A percentile compares a stretch with the other conserved stretches of the same genome.
These are phyloP conservation scores for Didymella pomorum DNA, from an alignment of 2,329 filamentous ascomycete genomes.

Conservation along the genomic window DNA sequence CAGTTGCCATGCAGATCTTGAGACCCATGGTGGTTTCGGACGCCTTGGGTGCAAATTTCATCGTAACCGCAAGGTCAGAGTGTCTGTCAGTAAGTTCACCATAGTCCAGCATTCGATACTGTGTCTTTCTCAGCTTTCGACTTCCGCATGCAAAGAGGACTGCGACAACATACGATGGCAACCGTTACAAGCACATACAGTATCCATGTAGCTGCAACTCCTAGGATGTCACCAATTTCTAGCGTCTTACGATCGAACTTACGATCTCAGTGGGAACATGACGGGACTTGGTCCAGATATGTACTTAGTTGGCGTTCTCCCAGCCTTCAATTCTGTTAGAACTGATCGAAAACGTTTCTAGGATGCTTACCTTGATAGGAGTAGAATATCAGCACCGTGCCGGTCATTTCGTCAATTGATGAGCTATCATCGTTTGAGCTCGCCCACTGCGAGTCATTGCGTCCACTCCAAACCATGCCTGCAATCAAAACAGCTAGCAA, in stretches of 20 bases:
- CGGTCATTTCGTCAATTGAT: not conserved
- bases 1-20: not conserved
- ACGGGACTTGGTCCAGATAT: too few species aligned
- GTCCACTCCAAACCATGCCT: not conserved
- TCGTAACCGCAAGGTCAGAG: not conserved
- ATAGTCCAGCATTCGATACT: not conserved
- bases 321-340: not conserved
- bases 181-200: not conserved
- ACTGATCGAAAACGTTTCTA: too few species aligned
- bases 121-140: not conserved
- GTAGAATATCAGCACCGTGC: not conserved
- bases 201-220: not conserved
- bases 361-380: not conserved
- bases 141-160: too few species aligned
- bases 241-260: not conserved
- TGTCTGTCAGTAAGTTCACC: not conserved
- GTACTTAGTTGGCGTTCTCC: not conserved
- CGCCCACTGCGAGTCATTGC: not conserved
- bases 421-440: not conserved
- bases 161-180: not conserved
- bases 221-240: not conserved
- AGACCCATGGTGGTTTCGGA: not conserved
- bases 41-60: not conserved
- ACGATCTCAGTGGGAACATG: too few species aligned
- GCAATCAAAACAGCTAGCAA: constrained; percentile 39